Evolutionary conservation across 2,329 filamentous ascomycete genomes (phyloP), one percentile per base, ranked within the genome.

Genomic region (Xylariales sp.): DNA sequence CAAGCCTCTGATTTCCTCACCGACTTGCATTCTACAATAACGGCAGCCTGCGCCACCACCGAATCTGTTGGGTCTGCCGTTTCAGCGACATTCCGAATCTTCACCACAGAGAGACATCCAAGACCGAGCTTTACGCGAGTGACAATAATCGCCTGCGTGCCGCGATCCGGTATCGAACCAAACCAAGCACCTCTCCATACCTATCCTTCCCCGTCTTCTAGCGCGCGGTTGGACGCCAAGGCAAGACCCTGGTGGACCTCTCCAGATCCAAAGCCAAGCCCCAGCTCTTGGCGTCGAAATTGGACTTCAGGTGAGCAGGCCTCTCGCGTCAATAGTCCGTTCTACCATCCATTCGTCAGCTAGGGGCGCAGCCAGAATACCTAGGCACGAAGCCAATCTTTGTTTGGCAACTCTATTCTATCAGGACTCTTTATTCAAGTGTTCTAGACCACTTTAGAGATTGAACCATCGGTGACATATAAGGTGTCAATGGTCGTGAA

Each of bases 241-340:
- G 3, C n/a, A 12, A 24, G 38, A 33, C 29, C 29, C 29, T 33
- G 12, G 38, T 40, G 38, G 38, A 39, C 11, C 28, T 19, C n/a
- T 15, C 21, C 11, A 25, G 25, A 28, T 29, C 25, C 14, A 25
- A 24, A 32, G n/a, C 29, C 28, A 33, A 40, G 38, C 38, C 38
- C 38, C 38, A 40, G 38, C 24, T 29, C 22, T 38, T 22, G 35
- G 29, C 29, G 9, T 32, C 7, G 14, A 32, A 24, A 16, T 33
- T n/a, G 29, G 24, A n/a, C 18, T 19, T 40, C 38, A 40, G 38
- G 38, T 40, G 38, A 40, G 38, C 38, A 40, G 38, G 38, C 12
- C 29, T 21, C 27, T 19, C 33, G 19, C 21, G 20, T 25, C 27
- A 32, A 12, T 22, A 40, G 29, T 40, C 21, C n/a, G 15, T 21